phyloP scores from a whole-genome alignment of 2,329 filamentous ascomycete genomes.

The Epichloe brachyelytri region DNA sequence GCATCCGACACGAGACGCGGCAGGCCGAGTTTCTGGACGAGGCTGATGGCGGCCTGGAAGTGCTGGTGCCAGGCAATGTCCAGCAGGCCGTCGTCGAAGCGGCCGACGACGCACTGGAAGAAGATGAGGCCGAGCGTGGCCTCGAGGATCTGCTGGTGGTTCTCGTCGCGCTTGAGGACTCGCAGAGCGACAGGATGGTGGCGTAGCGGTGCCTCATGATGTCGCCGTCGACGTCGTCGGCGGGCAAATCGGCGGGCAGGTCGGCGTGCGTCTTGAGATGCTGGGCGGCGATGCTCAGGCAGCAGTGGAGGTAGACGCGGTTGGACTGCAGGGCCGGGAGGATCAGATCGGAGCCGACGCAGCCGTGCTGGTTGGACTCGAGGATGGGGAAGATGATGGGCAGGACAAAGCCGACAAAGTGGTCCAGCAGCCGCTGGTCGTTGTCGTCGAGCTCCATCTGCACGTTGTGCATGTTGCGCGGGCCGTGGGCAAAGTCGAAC shows the following conservation, averaged over 20 bases:
- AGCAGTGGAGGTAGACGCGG: slow-evolving; percentile 90
- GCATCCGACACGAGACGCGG: slow-evolving; percentile 52
- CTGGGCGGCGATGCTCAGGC: slow-evolving; percentile 81
- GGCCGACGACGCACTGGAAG: slow-evolving; percentile 85
- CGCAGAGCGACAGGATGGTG: slow-evolving; percentile 75
- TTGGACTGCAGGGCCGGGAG: slow-evolving; percentile 82
- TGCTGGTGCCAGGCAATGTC: slow-evolving; percentile 97
- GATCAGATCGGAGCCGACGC: slow-evolving; percentile 67
- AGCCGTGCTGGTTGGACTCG: slow-evolving; percentile 78
- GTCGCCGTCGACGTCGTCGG: slow-evolving; percentile 71
- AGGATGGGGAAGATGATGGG: slow-evolving; percentile 85
- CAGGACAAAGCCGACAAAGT: slow-evolving; percentile 81
- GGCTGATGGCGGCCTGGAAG: slow-evolving; percentile 77
- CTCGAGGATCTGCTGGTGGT: slow-evolving; percentile 82
- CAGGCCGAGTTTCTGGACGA: slow-evolving; percentile 76
- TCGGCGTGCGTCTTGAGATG: slow-evolving; percentile 68
- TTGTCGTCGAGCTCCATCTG: slow-evolving; percentile 75
- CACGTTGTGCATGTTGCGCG: slow-evolving; percentile 39
- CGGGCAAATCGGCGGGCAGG: slow-evolving; percentile 44
- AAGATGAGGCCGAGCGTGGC: slow-evolving; percentile 91
- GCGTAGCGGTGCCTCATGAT: slow-evolving; percentile 87
- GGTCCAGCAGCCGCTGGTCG: slow-evolving; percentile 75
- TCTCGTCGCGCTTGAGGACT: slow-evolving; percentile 67
- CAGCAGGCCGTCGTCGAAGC: slow-evolving; percentile 69
- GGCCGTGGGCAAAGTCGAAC: slow-evolving; percentile 67